phyloP scores from a whole-genome alignment of 2,329 filamentous ascomycete genomes.

The Curvularia sp. region DNA sequence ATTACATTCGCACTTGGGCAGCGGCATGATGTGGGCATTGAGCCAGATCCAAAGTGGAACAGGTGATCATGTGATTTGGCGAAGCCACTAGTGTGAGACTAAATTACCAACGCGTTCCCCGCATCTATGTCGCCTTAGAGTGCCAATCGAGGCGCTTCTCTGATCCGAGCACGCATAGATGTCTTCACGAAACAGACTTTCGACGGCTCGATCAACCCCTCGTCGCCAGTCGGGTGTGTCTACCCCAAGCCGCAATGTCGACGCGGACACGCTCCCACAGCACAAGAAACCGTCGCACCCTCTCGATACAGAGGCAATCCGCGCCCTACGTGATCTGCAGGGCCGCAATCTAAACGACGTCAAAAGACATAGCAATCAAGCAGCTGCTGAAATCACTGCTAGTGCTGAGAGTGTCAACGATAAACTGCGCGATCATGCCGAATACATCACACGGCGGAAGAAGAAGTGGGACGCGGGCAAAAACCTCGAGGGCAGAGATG shows the following conservation, averaged over 20 bases:
- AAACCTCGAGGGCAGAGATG: conserved; percentile 49
- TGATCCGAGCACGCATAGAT: conserved; percentile 18
- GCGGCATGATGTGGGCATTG: no score
- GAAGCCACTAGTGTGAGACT: conserved; percentile 7
- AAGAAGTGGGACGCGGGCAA: conserved; percentile 48
- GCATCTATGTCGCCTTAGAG: conserved; percentile 5
- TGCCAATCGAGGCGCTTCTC: background rate
- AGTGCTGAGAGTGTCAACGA: conserved; percentile 65
- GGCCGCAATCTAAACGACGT: conserved; percentile 55
- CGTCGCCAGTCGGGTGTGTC: conserved; percentile 16
- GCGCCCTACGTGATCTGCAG: conserved; percentile 56
- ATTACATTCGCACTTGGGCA: background rate
- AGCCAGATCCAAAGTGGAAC: no score
- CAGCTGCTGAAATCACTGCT: conserved; percentile 57
- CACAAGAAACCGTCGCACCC: conserved; percentile 63
- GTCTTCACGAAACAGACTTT: conserved; percentile 33
- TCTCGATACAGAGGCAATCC: conserved; percentile 58
- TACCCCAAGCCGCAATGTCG: conserved; percentile 14
- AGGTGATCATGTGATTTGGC: conserved; percentile 13
- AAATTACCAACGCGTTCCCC: conserved; percentile 10
- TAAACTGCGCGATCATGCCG: conserved; percentile 52
- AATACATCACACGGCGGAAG: conserved; percentile 47
- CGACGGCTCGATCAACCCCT: conserved; percentile 21
- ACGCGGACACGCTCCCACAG: conserved; percentile 50
- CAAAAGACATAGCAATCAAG: conserved; percentile 58